Base-by-base conservation (phyloP, 176 grass and related monocot species). In the Pontederia paniculata region DNA sequence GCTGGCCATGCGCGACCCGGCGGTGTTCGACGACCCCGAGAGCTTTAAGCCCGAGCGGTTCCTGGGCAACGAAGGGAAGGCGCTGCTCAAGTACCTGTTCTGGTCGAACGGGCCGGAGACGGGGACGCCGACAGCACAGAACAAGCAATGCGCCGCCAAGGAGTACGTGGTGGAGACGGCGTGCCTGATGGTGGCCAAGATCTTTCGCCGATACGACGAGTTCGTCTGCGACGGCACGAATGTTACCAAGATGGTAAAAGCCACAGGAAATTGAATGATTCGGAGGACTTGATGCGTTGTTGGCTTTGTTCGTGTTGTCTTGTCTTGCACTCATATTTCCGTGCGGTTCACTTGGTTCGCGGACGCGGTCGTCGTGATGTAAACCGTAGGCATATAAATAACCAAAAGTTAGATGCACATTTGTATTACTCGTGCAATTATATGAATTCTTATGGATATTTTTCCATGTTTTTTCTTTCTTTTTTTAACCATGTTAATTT, bases 81-180 rank as follows among this genome's bases (percentile, higher is more conserved):
- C 42, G 58, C 57, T 85, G 72, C 89, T 95, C 16, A 49, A 66
- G 21, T 74, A 85, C 69, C 45, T 95, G 45, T 95, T 77, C 65
- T 95, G 89, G 89, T 95, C 89, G 10, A 95, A 95, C 37, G 89
- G 89, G 0, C 89, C 84, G 0, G 67, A 88, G 78, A 85, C 89
- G 0, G 48, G 45, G 14, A 62, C 66, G 45, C 81, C 85, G 13
- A 6, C 73, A 10, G 0, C 31, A 1, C 81, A 65, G 12, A 95
- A 95, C 73, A 95, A 95, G 76, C 89, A 95, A 70, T 95, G 89
- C 71, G 85, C 89, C 0, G 89, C 89, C 43, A 95, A 95, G 76
- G 89, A 95, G 20, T 78, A 68, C 50, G 89, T 89, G 8, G 67
- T 89, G 0, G 85, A 75, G 62, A 95, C 89, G 1, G 89, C 84